phyloP scores from a whole-genome alignment of 306 rosid genomes.

The Sphenostylis stenocarpa region DNA sequence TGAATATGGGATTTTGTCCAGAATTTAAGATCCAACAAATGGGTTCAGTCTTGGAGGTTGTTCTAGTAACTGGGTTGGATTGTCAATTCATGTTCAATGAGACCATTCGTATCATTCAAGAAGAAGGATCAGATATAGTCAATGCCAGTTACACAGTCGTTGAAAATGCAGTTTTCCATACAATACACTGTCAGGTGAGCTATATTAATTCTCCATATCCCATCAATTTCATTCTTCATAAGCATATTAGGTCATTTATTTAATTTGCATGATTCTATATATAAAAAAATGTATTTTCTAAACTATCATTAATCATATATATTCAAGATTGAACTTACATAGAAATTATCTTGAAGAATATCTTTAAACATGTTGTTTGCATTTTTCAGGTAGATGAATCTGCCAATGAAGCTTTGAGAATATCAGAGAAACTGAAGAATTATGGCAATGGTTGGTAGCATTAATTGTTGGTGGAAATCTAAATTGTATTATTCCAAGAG shows the following conservation, averaged over 20 bases:
- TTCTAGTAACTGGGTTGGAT: constrained; percentile 54
- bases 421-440: constrained; percentile 46
- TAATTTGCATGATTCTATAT: too few relatives aligned
- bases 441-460: constrained; percentile 19
- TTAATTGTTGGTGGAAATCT: neutral
- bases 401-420: constrained; percentile 32
- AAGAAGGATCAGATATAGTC: constrained; percentile 58
- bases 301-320: too few relatives aligned
- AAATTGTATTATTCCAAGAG: neutral
- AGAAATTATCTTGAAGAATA: too few relatives aligned
- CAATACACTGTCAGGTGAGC: constrained; percentile 52
- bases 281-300: too few relatives aligned
- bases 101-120: constrained; percentile 49
- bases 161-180: constrained; percentile 49
- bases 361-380: too few relatives aligned
- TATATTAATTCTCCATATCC: neutral
- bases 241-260: too few relatives aligned
- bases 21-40: constrained; percentile 48
- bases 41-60: constrained; percentile 48
- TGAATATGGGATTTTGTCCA: constrained; percentile 21
- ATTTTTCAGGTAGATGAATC: constrained; percentile 46
- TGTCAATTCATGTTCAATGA: constrained; percentile 45
- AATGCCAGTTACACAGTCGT: constrained; percentile 49
- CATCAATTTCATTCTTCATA: too few relatives aligned
- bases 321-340: too few relatives aligned